Percentiles rank a stretch among this genome's conserved stretches.
Evolutionary conservation across 257 asterid genomes (phyloP).

Genomic region (Datura wrightii): DNA sequence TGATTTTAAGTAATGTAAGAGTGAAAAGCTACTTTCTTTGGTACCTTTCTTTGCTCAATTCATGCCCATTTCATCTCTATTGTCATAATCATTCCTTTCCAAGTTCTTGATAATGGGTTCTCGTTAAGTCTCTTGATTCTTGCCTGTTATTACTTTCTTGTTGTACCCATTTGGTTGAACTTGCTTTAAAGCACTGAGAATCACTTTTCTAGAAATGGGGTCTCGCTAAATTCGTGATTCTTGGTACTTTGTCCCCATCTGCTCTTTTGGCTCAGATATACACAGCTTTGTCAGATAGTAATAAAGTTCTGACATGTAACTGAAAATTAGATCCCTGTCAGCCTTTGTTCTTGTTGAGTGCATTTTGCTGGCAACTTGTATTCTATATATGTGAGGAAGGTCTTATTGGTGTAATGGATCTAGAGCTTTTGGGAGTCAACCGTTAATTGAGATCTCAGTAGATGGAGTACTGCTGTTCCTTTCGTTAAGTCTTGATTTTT

Average conservation of each 20-base stretch:
- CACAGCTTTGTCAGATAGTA: neutral
- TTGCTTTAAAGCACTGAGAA: constrained; percentile 13
- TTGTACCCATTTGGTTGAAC: constrained; percentile 24
- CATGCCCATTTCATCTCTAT: neutral
- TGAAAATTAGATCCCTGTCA: constrained; percentile 28
- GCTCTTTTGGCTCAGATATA: neutral
- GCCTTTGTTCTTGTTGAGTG: constrained; percentile 1
- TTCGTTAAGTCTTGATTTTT: constrained; percentile 9
- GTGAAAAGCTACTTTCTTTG: constrained; percentile 13
- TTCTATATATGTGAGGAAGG: neutral
- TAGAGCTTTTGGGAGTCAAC: constrained; percentile 2
- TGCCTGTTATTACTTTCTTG: neutral
- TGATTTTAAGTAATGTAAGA: constrained; percentile 25
- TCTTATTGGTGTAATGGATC: constrained; percentile 20
- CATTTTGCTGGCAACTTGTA: constrained; percentile 20
- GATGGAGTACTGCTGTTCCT: constrained; percentile 24
- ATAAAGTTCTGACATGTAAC: constrained; percentile 31
- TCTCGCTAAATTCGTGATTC: constrained; percentile 33
- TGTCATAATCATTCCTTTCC: neutral
- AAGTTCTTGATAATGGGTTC: constrained; percentile 29
- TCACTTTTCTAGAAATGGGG: constrained; percentile 17
- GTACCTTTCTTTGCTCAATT: neutral
- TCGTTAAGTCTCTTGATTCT: constrained; percentile 27
- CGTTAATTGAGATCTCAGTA: constrained; percentile 26
- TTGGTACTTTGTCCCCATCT: neutral